Evolutionary conservation across 345 rosid genomes (phyloP).

Genomic region (Hibiscus syriacus): DNA sequence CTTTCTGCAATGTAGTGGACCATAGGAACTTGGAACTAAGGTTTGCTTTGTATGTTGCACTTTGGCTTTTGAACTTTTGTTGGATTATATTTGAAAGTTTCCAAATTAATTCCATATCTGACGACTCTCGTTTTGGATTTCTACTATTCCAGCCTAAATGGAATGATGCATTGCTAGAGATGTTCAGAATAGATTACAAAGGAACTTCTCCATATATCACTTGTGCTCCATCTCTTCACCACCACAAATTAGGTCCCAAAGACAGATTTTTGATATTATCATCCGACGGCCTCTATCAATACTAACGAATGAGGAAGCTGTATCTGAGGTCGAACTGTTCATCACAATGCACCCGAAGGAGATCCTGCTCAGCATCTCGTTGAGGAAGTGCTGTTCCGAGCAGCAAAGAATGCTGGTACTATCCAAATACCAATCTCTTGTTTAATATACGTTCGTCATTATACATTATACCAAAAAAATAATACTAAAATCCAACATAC

Average conservation of each 20-base stretch:
- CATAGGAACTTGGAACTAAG: too few relatives aligned
- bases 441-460: not conserved
- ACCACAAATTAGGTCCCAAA: slow-evolving; percentile 73
- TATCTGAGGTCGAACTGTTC: slow-evolving; percentile 82
- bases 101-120: not conserved
- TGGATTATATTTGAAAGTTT: not conserved
- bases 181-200: slow-evolving; percentile 83
- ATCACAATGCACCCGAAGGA: slow-evolving; percentile 86
- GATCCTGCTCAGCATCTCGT: slow-evolving; percentile 97
- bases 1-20: too few relatives aligned
- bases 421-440: not conserved
- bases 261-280: slow-evolving; percentile 80
- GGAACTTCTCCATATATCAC: slow-evolving; percentile 75
- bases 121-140: not conserved
- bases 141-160: slow-evolving; percentile 65
- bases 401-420: slow-evolving; percentile 95
- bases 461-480: not conserved
- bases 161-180: slow-evolving; percentile 88
- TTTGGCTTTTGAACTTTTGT: not conserved
- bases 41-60: too few relatives aligned
- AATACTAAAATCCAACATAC: not conserved
- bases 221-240: slow-evolving; percentile 71
- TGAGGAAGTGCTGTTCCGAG: slow-evolving; percentile 82
- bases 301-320: slow-evolving; percentile 92
- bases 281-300: slow-evolving; percentile 91